A percentile compares a stretch with the other conserved stretches of the same genome.
Conservation (phyloP, 345 rosid genomes). For the Orychophragmus violaceus region DNA sequence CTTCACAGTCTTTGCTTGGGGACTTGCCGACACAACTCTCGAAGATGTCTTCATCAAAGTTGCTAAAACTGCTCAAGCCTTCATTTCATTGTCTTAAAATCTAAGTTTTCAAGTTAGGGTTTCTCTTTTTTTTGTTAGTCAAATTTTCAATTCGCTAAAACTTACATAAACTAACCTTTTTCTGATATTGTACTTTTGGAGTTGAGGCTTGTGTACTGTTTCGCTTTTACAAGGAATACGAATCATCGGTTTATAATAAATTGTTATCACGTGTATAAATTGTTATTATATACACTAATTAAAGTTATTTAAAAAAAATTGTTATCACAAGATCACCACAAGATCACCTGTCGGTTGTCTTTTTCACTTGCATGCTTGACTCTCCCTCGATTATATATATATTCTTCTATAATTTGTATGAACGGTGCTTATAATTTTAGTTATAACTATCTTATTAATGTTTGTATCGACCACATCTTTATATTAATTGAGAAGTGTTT, state of each 20-base stretch:
- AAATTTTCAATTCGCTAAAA: no score
- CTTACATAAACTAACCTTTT: no score
- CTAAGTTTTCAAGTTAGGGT: background rate
- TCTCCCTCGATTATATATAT: background rate
- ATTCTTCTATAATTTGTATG: background rate
- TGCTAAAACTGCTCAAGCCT: conserved; percentile 44
- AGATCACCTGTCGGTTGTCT: conserved; percentile 8
- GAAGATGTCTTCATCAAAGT: conserved; percentile 87
- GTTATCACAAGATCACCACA: conserved; percentile 6
- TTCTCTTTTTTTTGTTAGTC: no score
- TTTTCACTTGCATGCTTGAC: conserved; percentile 17
- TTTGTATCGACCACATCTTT: conserved; percentile 6
- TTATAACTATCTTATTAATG: background rate
- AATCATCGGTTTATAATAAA: background rate
- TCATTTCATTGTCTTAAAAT: conserved; percentile 26
- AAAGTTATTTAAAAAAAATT: background rate
- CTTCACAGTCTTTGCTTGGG: conserved; percentile 78
- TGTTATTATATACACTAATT: no score
- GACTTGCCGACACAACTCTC: no score
- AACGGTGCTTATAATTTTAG: background rate
- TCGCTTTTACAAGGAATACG: background rate
- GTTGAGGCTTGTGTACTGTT: conserved; percentile 1
- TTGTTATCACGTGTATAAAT: no score
- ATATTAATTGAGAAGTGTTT: no score
- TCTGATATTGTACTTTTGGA: background rate